Evolutionary conservation across 2,329 filamentous ascomycete genomes (phyloP), one percentile per base, ranked within the genome.

Genomic region (Trematosphaeria pertusa): DNA sequence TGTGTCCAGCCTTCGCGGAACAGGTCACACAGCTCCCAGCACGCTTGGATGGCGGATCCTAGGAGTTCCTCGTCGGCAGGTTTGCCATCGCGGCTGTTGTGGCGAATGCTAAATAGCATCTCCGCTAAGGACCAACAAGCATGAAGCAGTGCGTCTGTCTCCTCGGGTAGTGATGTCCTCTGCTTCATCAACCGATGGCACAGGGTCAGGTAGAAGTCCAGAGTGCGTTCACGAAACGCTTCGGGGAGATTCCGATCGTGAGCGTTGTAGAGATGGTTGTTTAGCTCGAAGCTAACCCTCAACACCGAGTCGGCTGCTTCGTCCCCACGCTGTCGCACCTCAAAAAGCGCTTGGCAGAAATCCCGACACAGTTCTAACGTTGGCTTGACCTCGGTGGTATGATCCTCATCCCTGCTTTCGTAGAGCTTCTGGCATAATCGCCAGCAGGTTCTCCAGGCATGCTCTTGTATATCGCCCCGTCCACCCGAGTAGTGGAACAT

Each of bases 181-280:
- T 96, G 91, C 70, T 96, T 97, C 91, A 97, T 97, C n/a, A 97
- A 75, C 30, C 93, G 86, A 70, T 97, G 93, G 64, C 93, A 97
- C 2, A 97, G 73, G 0, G 93, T 96, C 58, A 96, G 88, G 64
- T 97, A 97, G 62, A 97, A 97, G 63, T 97, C 93, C 46, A 97
- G 73, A 0, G 93, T 97, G 48, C 92, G 81, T 71, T 97, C 92
- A 41, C 88, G 84, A 67, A 97, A 97, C 0, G 87, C 85, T 62
- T 95, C 89, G 0, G 92, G 93, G 3, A 97, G 77, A 43, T 83
- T 87, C 22, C 88, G 84, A 67, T 96, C 91, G 63, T 96, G 91
- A 1, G 91, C 92, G 65, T 93, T 96, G 75, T 93, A 97, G 2
- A 97, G 80, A 70, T 97, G 92, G 61, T 96, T 97, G 73, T 95